Conservation (phyloP, 768 basidiomycete species). For the Pleurotus platypus region DNA sequence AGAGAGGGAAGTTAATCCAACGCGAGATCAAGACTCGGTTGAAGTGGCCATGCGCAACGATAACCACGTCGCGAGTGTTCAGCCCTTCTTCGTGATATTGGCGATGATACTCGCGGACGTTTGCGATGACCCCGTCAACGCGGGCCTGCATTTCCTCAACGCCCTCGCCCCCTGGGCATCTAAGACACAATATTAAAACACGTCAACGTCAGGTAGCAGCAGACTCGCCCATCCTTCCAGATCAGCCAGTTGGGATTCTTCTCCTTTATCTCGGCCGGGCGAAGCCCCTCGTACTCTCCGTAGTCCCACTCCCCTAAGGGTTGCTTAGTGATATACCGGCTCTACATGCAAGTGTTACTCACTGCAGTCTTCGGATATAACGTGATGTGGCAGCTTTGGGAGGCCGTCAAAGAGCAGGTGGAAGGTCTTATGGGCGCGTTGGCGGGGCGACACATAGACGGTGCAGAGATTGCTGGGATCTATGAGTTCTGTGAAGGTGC, state of each 20-base stretch:
- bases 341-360: not conserved
- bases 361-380: slow-evolving; percentile 60
- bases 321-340: too few species aligned
- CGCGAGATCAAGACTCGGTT: slow-evolving; percentile 75
- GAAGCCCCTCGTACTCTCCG: slow-evolving; percentile 84
- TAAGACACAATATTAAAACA: slow-evolving; percentile 23
- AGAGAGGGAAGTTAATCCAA: slow-evolving; percentile 72
- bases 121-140: slow-evolving; percentile 71
- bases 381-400: slow-evolving; percentile 42
- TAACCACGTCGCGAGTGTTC: slow-evolving; percentile 74
- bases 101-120: slow-evolving; percentile 72
- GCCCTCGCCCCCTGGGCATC: slow-evolving; percentile 88
- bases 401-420: slow-evolving; percentile 64
- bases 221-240: slow-evolving; percentile 75
- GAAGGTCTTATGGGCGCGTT: slow-evolving; percentile 83
- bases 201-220: not conserved
- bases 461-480: slow-evolving; percentile 76
- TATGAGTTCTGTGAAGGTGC: slow-evolving; percentile 50
- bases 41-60: slow-evolving; percentile 89
- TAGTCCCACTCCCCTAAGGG: slow-evolving; percentile 76
- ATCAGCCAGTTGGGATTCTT: slow-evolving; percentile 68
- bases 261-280: slow-evolving; percentile 71
- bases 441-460: slow-evolving; percentile 82
- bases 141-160: slow-evolving; percentile 74
- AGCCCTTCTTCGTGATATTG: slow-evolving; percentile 65